phyloP scores from a whole-genome alignment of 2,329 filamentous ascomycete genomes.

The Claviceps africana region DNA sequence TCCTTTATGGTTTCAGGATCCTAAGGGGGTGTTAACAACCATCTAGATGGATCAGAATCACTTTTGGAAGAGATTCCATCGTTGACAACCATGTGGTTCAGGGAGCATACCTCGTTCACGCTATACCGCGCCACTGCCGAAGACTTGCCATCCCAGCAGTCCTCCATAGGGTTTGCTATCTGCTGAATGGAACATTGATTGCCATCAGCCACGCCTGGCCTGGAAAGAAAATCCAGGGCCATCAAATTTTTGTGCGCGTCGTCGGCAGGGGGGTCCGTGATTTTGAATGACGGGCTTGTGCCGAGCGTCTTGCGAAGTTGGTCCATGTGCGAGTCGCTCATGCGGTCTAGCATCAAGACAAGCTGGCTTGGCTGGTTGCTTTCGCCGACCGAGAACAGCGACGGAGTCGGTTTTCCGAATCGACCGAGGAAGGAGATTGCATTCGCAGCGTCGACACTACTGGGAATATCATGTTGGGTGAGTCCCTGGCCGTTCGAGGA shows the following conservation, averaged over 20 bases:
- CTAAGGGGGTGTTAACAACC: constrained; percentile 18
- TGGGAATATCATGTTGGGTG: constrained; percentile 31
- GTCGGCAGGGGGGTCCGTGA: constrained; percentile 30
- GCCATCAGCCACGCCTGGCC: constrained; percentile 21
- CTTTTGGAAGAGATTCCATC: background rate
- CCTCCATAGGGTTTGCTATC: constrained; percentile 28
- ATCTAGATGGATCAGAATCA: background rate
- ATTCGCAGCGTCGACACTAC: constrained; percentile 26
- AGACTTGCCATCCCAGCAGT: constrained; percentile 29
- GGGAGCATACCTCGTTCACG: background rate
- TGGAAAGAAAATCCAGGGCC: constrained; percentile 24
- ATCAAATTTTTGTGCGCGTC: constrained; percentile 29
- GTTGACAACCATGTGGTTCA: background rate
- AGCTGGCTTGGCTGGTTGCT: constrained; percentile 35
- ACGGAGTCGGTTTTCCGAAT: constrained; percentile 39
- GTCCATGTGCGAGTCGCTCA: constrained; percentile 31
- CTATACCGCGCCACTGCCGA: constrained; percentile 12
- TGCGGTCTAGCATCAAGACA: constrained; percentile 44
- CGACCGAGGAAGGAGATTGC: constrained; percentile 43
- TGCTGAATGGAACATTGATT: constrained; percentile 24
- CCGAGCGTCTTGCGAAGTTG: constrained; percentile 25
- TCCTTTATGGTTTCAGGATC: constrained; percentile 27
- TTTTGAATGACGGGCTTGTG: constrained; percentile 32
- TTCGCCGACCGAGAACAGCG: constrained; percentile 32
- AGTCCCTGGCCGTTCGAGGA: constrained; percentile 32